Conservation (phyloP, 2,329 filamentous ascomycete species). For the Aspergillus candidus region DNA sequence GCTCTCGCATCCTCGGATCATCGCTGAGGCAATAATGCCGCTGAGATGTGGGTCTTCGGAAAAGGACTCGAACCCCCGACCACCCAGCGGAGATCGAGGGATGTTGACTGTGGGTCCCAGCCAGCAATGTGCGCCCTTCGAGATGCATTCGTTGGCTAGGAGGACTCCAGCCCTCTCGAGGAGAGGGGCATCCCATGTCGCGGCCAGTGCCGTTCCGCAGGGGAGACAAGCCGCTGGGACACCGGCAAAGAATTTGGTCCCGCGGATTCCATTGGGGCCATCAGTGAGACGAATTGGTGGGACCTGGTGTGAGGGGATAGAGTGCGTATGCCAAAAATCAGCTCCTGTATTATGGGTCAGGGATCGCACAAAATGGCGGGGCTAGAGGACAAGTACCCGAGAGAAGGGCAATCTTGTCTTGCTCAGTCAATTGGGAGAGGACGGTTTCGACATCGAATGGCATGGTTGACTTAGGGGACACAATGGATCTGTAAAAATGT, state of each 20-base stretch:
- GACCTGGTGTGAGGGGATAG: slow-evolving; percentile 54
- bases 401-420: slow-evolving; percentile 18
- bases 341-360: slow-evolving; percentile 39
- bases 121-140: slow-evolving; percentile 54
- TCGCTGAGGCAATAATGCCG: slow-evolving; percentile 14
- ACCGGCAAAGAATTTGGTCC: slow-evolving; percentile 63
- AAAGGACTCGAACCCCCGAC: slow-evolving; percentile 24
- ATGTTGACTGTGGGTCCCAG: slow-evolving; percentile 60
- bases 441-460: slow-evolving; percentile 17
- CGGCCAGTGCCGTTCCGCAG: slow-evolving; percentile 52
- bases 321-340: slow-evolving; percentile 65
- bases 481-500: too few relatives aligned
- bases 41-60: slow-evolving; percentile 22
- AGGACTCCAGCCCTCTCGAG: slow-evolving; percentile 56
- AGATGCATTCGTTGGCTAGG: slow-evolving; percentile 59
- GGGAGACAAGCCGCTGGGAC: slow-evolving; percentile 56
- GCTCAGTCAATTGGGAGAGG: slow-evolving; percentile 12
- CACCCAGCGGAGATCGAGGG: slow-evolving; percentile 47
- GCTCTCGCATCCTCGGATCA: slow-evolving; percentile 61
- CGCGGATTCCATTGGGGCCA: slow-evolving; percentile 64
- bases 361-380: background rate
- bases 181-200: slow-evolving; percentile 53
- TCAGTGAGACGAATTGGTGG: slow-evolving; percentile 62
- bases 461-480: background rate
- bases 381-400: slow-evolving; percentile 9